Evolutionary conservation across 2,329 filamentous ascomycete genomes (phyloP).

Genomic region (Sporothrix phasma): DNA sequence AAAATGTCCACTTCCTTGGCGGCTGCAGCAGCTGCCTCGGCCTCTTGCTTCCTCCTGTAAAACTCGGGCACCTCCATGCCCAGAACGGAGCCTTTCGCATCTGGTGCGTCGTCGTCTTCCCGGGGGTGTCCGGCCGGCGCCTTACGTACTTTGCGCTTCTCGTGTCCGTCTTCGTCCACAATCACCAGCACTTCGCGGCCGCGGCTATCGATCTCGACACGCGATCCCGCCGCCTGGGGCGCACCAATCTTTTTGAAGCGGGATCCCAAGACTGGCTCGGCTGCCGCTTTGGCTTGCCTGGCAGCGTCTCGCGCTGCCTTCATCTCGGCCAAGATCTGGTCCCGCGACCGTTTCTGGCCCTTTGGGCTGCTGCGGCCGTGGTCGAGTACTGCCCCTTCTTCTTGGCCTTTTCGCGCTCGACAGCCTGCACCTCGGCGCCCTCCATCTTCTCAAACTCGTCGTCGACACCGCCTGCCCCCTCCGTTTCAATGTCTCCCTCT

Average conservation of each 20-base stretch:
- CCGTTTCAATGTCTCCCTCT: conserved; percentile 21
- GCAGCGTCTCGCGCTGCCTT: conserved; percentile 53
- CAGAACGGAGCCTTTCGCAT: conserved; percentile 45
- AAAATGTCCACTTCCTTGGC: conserved; percentile 55
- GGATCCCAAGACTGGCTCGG: conserved; percentile 42
- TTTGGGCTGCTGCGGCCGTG: conserved; percentile 44
- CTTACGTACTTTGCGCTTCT: conserved; percentile 54
- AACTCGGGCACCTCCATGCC: conserved; percentile 58
- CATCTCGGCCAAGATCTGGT: conserved; percentile 58
- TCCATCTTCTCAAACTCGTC: conserved; percentile 55
- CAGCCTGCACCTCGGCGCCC: conserved; percentile 41
- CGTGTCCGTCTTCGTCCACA: conserved; percentile 55
- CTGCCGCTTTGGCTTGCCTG: conserved; percentile 44
- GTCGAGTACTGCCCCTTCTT: conserved; percentile 55
- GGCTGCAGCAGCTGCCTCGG: conserved; percentile 33
- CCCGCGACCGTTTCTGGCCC: conserved; percentile 52
- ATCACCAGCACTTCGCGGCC: conserved; percentile 56
- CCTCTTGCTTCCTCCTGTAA: conserved; percentile 40
- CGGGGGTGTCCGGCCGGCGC: conserved; percentile 23
- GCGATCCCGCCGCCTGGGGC: conserved; percentile 42
- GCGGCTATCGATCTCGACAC: conserved; percentile 51
- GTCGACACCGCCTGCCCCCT: conserved; percentile 42
- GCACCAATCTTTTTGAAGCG: conserved; percentile 57
- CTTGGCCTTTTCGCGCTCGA: conserved; percentile 41
- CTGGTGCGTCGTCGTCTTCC: conserved; percentile 27